phyloP scores from a whole-genome alignment of 1,284 basidiomycete genomes.

The Malassezia dermatis region DNA sequence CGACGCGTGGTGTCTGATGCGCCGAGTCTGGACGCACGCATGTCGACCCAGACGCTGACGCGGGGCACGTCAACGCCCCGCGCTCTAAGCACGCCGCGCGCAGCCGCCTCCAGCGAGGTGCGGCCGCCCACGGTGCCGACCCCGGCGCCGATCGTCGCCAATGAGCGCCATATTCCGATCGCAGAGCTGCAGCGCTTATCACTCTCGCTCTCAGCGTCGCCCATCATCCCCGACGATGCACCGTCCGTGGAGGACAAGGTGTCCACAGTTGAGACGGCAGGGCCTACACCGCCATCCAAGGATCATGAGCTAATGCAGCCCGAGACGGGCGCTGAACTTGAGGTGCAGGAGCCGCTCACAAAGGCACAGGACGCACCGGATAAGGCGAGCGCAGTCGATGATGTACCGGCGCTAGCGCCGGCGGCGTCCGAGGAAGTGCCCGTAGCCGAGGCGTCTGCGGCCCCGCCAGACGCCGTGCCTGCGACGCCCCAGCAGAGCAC shows the following conservation, averaged over 20 bases:
- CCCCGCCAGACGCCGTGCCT: background rate
- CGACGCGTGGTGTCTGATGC: background rate
- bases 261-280: background rate
- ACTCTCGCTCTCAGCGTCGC: background rate
- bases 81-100: background rate
- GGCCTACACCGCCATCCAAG: constrained; percentile 1
- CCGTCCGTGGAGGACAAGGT: background rate
- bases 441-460: too few species aligned
- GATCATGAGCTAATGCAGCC: background rate
- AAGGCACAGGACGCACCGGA: background rate
- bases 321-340: too few species aligned
- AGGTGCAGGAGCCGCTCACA: background rate
- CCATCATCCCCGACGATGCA: background rate
- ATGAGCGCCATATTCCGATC: background rate
- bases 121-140: background rate
- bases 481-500: background rate
- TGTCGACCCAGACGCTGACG: background rate
- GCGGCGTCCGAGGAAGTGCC: background rate
- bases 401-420: background rate
- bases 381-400: background rate
- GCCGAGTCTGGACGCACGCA: background rate
- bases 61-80: background rate
- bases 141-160: background rate
- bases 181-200: background rate
- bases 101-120: background rate